phyloP scores from a whole-genome alignment of 1,284 basidiomycete genomes.

The Sporisorium graminicola region DNA sequence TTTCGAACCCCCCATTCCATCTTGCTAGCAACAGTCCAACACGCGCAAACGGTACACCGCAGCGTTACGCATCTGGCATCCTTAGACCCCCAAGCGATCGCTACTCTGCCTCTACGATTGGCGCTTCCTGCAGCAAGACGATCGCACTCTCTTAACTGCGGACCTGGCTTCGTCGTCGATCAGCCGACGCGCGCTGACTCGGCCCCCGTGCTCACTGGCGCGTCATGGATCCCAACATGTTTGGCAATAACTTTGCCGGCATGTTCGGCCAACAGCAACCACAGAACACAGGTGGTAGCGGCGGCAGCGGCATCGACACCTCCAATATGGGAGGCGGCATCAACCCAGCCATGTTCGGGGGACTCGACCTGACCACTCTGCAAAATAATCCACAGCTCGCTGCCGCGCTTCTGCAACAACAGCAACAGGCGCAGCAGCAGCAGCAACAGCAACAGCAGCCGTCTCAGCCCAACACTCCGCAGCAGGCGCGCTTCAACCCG shows the following conservation, averaged over 20 bases:
- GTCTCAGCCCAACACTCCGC: constrained; percentile 29
- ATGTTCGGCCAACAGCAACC: constrained; percentile 50
- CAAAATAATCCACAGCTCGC: constrained; percentile 49
- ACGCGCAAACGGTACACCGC: background rate
- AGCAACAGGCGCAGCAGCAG: constrained; percentile 40
- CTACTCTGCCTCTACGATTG: background rate
- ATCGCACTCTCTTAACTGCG: constrained; percentile 1
- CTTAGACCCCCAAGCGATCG: background rate
- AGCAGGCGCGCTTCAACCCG: constrained; percentile 33
- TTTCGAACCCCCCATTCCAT: background rate
- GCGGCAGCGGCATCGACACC: constrained; percentile 25
- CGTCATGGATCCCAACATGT: constrained; percentile 56
- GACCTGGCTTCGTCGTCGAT: constrained; percentile 9
- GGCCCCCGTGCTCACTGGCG: constrained; percentile 18
- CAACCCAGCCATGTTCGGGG: constrained; percentile 52
- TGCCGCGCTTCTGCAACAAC: constrained; percentile 40
- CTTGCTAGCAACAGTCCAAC: background rate
- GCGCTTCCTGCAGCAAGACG: background rate
- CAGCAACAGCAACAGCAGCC: constrained; percentile 44
- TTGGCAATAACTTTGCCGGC: constrained; percentile 52
- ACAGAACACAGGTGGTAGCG: constrained; percentile 19
- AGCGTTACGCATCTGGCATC: background rate
- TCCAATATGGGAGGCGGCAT: constrained; percentile 40
- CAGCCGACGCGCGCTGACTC: constrained; percentile 38
- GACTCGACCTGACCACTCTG: constrained; percentile 42